Evolutionary conservation across 192 early-diverging fungal species (phyloP).

Genomic region (Coemansia umbellata): DNA sequence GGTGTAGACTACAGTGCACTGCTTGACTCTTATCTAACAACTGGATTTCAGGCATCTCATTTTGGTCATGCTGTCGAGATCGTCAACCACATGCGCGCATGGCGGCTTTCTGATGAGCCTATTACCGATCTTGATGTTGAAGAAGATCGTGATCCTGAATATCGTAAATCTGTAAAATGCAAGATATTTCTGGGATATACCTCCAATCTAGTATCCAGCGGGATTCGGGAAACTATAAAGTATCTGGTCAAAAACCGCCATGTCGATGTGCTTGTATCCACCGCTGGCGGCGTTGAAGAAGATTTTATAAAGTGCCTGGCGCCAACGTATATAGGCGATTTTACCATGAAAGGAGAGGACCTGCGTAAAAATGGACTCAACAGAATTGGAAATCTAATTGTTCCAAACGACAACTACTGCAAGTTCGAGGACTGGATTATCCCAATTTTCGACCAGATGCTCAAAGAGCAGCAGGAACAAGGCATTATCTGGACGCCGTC

Average conservation of each 20-base stretch:
- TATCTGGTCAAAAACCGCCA: constrained; percentile 86
- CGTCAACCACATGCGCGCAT: constrained; percentile 85
- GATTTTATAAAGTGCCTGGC: constrained; percentile 98
- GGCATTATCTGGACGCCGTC: constrained; percentile 88
- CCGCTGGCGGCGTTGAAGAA: constrained; percentile 95
- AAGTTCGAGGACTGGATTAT: constrained; percentile 99
- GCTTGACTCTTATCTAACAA: constrained; percentile 65
- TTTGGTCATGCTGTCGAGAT: constrained; percentile 87
- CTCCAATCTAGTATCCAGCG: constrained; percentile 95
- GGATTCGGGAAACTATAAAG: constrained; percentile 85
- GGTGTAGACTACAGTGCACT: constrained; percentile 72
- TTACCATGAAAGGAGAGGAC: constrained; percentile 67
- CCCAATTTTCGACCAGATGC: constrained; percentile 89
- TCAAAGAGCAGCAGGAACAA: constrained; percentile 84
- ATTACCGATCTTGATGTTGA: constrained; percentile 53
- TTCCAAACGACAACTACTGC: constrained; percentile 99
- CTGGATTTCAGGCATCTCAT: constrained; percentile 92
- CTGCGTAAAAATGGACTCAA: constrained; percentile 89
- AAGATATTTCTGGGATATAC: constrained; percentile 98
- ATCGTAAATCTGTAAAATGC: constrained; percentile 71
- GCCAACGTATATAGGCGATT: constrained; percentile 81
- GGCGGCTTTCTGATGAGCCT: constrained; percentile 90
- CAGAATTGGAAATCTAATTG: constrained; percentile 93
- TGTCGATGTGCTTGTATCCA: constrained; percentile 87
- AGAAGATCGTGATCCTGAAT: constrained; percentile 59